Evolutionary conservation across 1,139 yeast genomes (phyloP).

Genomic region (Hyphopichia wangnamkhiaoensis): DNA sequence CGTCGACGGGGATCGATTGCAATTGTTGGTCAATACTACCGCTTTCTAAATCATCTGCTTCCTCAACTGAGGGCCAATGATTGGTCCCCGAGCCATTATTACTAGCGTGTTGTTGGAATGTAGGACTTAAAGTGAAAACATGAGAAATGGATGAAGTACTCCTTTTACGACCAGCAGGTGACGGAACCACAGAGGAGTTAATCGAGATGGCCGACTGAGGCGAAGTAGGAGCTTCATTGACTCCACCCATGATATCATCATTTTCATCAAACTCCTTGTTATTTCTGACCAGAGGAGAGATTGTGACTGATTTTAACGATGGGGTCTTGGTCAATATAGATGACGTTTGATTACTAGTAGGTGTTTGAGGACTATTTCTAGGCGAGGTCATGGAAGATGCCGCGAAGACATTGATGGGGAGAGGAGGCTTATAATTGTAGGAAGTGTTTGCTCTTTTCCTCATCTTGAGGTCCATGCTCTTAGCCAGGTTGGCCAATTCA

Average conservation of each 20-base stretch:
- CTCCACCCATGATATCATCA: not conserved
- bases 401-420: not conserved
- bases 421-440: constrained; percentile 37
- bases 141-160: constrained; percentile 5
- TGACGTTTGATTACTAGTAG: constrained; percentile 15
- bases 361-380: constrained; percentile 18
- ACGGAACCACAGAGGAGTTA: constrained; percentile 12
- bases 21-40: not conserved
- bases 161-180: constrained; percentile 10
- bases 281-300: constrained; percentile 36
- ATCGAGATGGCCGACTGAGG: constrained; percentile 18
- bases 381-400: constrained; percentile 2
- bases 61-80: constrained; percentile 13
- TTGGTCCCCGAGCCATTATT: constrained; percentile 7
- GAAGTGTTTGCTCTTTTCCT: constrained; percentile 30
- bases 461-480: not conserved
- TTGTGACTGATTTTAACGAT: constrained; percentile 40
- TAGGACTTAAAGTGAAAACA: not conserved
- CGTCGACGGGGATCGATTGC: not conserved
- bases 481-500: not conserved
- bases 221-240: constrained; percentile 10
- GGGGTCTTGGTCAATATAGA: constrained; percentile 26
- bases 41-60: not conserved
- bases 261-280: constrained; percentile 2
- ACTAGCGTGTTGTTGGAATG: not conserved